Base-by-base conservation (phyloP, 306 rosid species). In the Trichosanthes cucumerina region DNA sequence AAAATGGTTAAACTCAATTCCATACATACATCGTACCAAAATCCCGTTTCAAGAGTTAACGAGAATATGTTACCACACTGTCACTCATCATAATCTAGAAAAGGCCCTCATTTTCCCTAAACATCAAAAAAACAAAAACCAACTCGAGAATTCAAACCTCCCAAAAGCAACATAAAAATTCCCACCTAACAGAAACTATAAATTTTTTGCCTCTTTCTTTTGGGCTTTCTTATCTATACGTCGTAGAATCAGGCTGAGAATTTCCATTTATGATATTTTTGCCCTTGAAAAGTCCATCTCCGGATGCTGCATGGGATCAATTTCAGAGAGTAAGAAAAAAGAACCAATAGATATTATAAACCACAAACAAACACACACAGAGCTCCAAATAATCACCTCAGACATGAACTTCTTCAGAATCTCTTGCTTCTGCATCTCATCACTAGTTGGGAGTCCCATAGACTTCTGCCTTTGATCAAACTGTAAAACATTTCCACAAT, bases 381-480 rank as follows among this genome's bases (percentile, higher is more conserved):
- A 79, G 46, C 24, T 78, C n/a, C 31, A n/a, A 1, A 62, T 31
- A 18, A 15, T 81, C 28, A 93, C 97, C 92, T 93, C 90, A 9
- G 91, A 38, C 98, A 93, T 93, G 66, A 93, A 90, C 80, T 93
- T 93, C 93, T 93, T 93, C 81, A 93, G 13, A 3, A 93, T 14
- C 41, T 93, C 97, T 82, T 93, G 89, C 80, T 93, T 91, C 82
- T 88, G 92, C 81, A 91, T 84, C 80, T 91, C 97, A n/a, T 91
- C 96, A 78, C 97, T 91, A 31, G 92, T 90, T 24, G 98, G 98
- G 23, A 84, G 97, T 28, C 98, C 98, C 97, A 91, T 90, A 38
- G 89, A 78, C 79, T 93, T 91, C 82, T 93, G 98, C 80, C 98
- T 89, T 88, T 93, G 98, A 80, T 93, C 98, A 75, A 93, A 93